phyloP scores from a whole-genome alignment of 768 basidiomycete genomes.

The Lyophyllum semitale region DNA sequence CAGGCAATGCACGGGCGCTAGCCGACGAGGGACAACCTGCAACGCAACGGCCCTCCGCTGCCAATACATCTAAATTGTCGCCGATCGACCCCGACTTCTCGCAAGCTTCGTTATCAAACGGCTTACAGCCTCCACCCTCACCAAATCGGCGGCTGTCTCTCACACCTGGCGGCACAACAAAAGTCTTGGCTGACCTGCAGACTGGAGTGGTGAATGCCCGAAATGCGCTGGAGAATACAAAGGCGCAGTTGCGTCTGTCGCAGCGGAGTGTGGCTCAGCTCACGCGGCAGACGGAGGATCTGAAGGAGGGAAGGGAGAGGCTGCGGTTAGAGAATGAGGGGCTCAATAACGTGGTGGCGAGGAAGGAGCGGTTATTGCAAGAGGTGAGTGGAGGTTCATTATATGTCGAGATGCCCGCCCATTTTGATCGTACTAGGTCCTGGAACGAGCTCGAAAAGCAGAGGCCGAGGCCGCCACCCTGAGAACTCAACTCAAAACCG shows the following conservation, averaged over 20 bases:
- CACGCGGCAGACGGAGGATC: conserved; percentile 83
- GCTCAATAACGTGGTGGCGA: conserved; percentile 82
- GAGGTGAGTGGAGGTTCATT: conserved; percentile 52
- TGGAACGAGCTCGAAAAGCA: conserved; percentile 85
- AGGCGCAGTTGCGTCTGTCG: conserved; percentile 75
- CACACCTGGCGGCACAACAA: conserved; percentile 80
- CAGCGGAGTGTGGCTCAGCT: conserved; percentile 84
- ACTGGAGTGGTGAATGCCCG: conserved; percentile 78
- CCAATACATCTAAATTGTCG: conserved; percentile 26
- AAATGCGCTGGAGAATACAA: conserved; percentile 85
- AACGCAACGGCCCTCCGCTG: conserved; percentile 31
- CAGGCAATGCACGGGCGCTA: conserved; percentile 83
- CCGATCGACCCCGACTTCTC: conserved; percentile 38
- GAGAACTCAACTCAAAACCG: conserved; percentile 72
- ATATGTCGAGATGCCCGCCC: not conserved
- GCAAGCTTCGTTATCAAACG: conserved; percentile 32
- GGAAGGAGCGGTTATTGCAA: conserved; percentile 85
- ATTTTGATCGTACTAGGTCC: conserved; percentile 46
- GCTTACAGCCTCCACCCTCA: conserved; percentile 52
- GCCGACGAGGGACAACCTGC: conserved; percentile 67
- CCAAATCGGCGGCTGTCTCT: conserved; percentile 57
- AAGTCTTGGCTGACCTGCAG: conserved; percentile 86
- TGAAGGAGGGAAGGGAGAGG: conserved; percentile 85
- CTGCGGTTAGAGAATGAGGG: conserved; percentile 85
- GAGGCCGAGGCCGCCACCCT: conserved; percentile 73